A percentile compares a stretch with the other conserved stretches of the same genome.
Evolutionary conservation across 2,329 filamentous ascomycete species (phyloP).

Genomic region (Fusarium falciforme): DNA sequence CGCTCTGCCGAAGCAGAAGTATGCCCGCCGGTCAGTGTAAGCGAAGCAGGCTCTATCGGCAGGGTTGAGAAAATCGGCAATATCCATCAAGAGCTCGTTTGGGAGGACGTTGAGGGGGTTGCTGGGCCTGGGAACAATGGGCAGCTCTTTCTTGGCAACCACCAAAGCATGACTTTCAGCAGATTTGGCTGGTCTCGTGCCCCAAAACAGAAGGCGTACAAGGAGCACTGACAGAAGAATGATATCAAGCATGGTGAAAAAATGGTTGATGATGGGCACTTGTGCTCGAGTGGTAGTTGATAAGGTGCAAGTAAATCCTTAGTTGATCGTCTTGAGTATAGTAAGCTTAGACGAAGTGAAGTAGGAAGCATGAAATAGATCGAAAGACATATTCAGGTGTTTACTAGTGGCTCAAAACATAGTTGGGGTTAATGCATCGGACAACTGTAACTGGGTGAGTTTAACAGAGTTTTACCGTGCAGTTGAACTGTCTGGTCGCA

Average conservation of each 20-base stretch:
- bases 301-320: background rate
- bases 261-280: background rate
- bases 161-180: background rate
- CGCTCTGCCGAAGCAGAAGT: background rate
- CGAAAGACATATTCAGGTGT: background rate
- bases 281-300: background rate
- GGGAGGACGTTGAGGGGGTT: background rate
- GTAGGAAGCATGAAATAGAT: background rate
- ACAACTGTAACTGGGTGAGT: background rate
- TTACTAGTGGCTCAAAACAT: background rate
- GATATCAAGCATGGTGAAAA: background rate
- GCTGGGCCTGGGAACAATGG: background rate
- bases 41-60: background rate
- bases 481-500: background rate
- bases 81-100: background rate
- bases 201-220: background rate
- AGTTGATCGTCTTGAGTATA: background rate
- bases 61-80: background rate
- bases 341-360: background rate
- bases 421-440: background rate
- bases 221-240: background rate
- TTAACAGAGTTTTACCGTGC: background rate
- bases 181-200: background rate
- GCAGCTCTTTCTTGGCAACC: background rate
- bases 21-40: background rate